Evolutionary conservation across 257 asterid species (phyloP), one percentile per base, ranked within the genome.

Genomic region (Jacaranda copaia): DNA sequence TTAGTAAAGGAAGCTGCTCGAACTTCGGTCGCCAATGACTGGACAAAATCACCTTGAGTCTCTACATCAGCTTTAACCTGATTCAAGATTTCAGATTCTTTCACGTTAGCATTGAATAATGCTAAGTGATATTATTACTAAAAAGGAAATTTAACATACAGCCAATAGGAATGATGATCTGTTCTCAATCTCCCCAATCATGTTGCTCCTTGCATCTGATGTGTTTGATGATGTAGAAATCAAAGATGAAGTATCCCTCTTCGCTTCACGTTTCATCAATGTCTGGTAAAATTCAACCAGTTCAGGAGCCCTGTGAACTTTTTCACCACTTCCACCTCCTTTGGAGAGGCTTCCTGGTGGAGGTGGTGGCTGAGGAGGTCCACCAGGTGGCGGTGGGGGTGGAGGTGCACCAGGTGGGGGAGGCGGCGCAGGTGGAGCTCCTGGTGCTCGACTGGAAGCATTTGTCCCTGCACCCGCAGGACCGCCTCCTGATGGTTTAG

Each of bases 31-130:
- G 99, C 97, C 86, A 96, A 83, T 62, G 97, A 96, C 88, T 85
- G 89, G 63, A 91, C 97, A 62, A 93, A 93, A 63, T 93, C 98
- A 67, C 98, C 99, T 88, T 93, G 98, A 61, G 94, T 90, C 90
- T 90, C 97, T 80, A 93, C 99, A 72, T 96, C 98, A 83, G 97
- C 97, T 89, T 96, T 93, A 70, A 96, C 99, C 99, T 95, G 92
- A 78, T 79, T 69, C 86, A 74, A 67, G 60, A 78, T 32, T 52
- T 45, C 68, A 75, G 49, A 53, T 20, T 51, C 46, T 38, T 39
- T 43, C 73, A 53, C 53, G 45, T 85, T 38, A 82, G 83, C 60
- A 72, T 67, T 48, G 39, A 36, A 46, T 46, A 81, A 67, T 58
- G 48, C 32, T 60, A 65, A 42, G 20, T 18, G 20, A 78, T 20